Evolutionary conservation across 495 filamentous ascomycete genomes (phyloP), one percentile per base, ranked within the genome.

Genomic region (Xylaria scruposa): DNA sequence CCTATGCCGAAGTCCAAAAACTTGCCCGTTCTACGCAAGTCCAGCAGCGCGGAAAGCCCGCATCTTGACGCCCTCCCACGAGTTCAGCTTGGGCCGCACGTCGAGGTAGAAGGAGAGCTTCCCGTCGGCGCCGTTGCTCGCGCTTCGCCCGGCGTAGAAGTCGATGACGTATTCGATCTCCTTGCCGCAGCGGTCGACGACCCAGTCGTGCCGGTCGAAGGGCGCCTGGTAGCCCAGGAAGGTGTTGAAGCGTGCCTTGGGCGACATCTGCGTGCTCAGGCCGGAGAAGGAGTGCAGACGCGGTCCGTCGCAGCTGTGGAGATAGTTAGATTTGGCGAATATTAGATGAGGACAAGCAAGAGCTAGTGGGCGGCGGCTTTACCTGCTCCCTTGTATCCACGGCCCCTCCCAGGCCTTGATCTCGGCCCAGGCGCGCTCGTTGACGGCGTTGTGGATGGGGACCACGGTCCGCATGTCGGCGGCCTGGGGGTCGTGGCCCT

Each of bases 161-260:
- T 99, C 96, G 81, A 99, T 99, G 33, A 99, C 90, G 79, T 99
- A 99, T 78, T 98, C 96, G 51, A 99, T 82, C 74, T 86, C 86
- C 74, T 89, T 91, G n/a, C 94, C 95, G 74, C 96, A 98, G 70
- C 96, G 85, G 80, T 98, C 95, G 12, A 99, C 91, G 19, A 97
- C 91, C 96, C 96, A 98, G 81, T 99, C 96, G 78, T 99, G 96
- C 62, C 96, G 87, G 83, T 99, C 96, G 79, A 99, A 99, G 53
- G 96, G 96, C 46, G 88, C 84, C 78, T 93, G 90, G 82, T 98
- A 98, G 24, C 96, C 96, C 71, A 97, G 81, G 65, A 93, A 81
- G 9, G 89, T 92, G 77, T 97, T 94, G 61, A 94, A 75, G 60
- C 95, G 85, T 29, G 96, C 96, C 72, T 90, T 90, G 21, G 95